These are phyloP conservation scores for Beverwykella pulmonaria DNA, from an alignment of 495 filamentous ascomycete genomes.

Conservation along the genomic window DNA sequence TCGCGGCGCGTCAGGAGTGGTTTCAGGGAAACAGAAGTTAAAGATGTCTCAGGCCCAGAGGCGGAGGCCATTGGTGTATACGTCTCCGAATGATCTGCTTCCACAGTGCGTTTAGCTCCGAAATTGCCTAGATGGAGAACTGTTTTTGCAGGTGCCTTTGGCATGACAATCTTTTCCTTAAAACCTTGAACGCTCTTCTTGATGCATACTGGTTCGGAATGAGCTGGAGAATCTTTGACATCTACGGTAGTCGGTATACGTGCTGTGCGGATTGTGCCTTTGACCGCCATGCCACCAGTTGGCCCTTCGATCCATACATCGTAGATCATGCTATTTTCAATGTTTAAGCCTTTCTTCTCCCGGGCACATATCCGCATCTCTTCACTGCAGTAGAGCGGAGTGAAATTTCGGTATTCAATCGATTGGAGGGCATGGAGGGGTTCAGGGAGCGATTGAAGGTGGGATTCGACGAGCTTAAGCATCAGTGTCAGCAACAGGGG, in stretches of 20 bases:
- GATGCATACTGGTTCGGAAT: too few relatives aligned
- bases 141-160: too few relatives aligned
- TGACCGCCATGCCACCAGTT: slow-evolving; percentile 44
- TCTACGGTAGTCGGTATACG: neutral
- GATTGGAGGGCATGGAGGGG: slow-evolving; percentile 45
- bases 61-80: too few relatives aligned
- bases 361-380: slow-evolving; percentile 45
- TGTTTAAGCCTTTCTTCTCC: slow-evolving; percentile 11
- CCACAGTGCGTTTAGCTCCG: too few relatives aligned
- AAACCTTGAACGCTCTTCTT: too few relatives aligned
- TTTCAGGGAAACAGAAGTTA: too few relatives aligned
- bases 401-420: slow-evolving; percentile 80
- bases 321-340: slow-evolving; percentile 6
- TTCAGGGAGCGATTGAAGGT: slow-evolving; percentile 46
- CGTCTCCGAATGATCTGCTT: too few relatives aligned
- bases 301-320: slow-evolving; percentile 44
- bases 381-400: slow-evolving; percentile 76
- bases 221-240: too few relatives aligned
- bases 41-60: too few relatives aligned
- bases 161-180: too few relatives aligned
- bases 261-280: slow-evolving; percentile 38
- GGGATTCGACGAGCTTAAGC: slow-evolving; percentile 61
- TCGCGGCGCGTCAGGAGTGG: neutral
- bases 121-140: too few relatives aligned
- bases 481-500: slow-evolving; percentile 79